Base-by-base conservation (phyloP, 805 yeast species). In the Barnettozyma pratensis region DNA sequence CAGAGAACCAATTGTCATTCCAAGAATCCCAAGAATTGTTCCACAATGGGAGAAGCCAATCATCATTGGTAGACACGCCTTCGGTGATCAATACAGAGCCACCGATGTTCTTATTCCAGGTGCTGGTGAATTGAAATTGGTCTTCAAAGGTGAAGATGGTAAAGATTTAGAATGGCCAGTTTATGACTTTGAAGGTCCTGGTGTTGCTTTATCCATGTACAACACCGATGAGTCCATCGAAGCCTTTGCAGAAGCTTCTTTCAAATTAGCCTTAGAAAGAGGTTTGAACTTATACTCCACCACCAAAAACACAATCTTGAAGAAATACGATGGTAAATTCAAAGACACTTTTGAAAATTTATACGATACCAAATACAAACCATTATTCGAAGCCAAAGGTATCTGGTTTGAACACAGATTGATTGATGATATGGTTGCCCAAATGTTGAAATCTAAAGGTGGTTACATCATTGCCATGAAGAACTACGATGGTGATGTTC, bases 371-470 rank as follows among this genome's bases (percentile, higher is more conserved):
- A 79, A 79, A 58, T 91, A 86, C 75, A 80, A 83, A 68, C 54
- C 68, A 29, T 70, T 80, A 62, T 91, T 91, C 69, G 96, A 89
- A 66, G 74, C 73, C 48, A 68, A 70, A 40, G 94, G 90, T n/a
- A 86, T 91, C 67, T 90, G 96, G 96, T 91, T 87, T 70, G 97
- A 92, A 73, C 98, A 92, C 73, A 82, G 98, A 61, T 76, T 92
- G 59, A 92, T 92, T 58, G 98, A 92, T 70, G 98, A 92, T 67
- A 92, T 92, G 98, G 98, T 92, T 44, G 98, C 98, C 26, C 97
- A 92, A 75, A 91, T 92, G 97, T 74, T 92, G 67, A 92, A 92
- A 75, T 88, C 97, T 41, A 82, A 80, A 64, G 98, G 98, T 62
- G 97, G 98, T 6, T 92, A 76, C 68, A 85, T 92, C 61, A 87